phyloP scores from a whole-genome alignment of 306 rosid genomes.

The Castanospermum australe region DNA sequence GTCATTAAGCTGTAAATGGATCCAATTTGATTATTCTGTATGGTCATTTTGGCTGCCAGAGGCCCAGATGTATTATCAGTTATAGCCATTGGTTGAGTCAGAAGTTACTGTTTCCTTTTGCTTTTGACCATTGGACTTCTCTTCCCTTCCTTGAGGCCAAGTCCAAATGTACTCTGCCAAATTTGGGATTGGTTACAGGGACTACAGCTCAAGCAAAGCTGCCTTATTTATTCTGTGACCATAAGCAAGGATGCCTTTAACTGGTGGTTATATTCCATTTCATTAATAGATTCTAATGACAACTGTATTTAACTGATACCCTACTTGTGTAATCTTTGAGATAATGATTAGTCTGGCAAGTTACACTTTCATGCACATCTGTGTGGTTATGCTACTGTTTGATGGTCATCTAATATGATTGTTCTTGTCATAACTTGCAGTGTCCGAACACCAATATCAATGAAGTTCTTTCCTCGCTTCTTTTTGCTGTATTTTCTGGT shows the following conservation, averaged over 20 bases:
- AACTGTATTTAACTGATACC: neutral
- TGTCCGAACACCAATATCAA: slow-evolving; percentile 97
- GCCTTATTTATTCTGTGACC: neutral
- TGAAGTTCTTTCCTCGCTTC: slow-evolving; percentile 99
- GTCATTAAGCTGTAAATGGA: neutral
- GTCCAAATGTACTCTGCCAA: neutral
- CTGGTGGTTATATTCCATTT: slow-evolving; percentile 7
- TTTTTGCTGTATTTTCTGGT: slow-evolving; percentile 93
- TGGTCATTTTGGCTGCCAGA: neutral
- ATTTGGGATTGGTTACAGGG: neutral
- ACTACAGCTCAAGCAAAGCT: neutral
- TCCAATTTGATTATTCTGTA: neutral
- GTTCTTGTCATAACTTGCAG: slow-evolving; percentile 54
- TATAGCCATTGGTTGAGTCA: neutral
- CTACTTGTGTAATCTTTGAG: neutral
- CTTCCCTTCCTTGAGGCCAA: neutral
- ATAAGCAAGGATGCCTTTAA: neutral
- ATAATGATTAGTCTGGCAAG: neutral
- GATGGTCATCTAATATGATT: slow-evolving; percentile 38
- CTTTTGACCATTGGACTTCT: neutral
- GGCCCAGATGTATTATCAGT: neutral
- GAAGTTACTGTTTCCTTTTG: neutral
- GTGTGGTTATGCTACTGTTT: neutral
- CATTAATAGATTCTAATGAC: slow-evolving; percentile 6
- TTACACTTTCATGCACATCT: neutral